Percentiles rank a stretch among this genome's conserved stretches.
Evolutionary conservation across 805 yeast genomes (phyloP).

Genomic region (Saturnispora saitoi): DNA sequence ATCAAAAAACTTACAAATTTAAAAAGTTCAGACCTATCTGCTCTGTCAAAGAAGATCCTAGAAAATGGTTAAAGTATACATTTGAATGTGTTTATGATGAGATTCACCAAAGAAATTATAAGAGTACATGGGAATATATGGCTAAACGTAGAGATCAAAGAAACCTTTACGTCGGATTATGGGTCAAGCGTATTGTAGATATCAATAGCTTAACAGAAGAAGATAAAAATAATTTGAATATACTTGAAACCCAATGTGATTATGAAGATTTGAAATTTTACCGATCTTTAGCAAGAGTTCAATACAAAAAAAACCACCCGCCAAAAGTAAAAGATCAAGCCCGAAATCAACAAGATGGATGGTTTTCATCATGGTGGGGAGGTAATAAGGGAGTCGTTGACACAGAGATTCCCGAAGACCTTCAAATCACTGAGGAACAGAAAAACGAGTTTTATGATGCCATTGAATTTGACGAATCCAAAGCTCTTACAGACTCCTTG

Average conservation of each 20-base stretch:
- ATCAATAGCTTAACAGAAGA: constrained; percentile 25
- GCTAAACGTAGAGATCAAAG: constrained; percentile 65
- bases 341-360: constrained; percentile 34
- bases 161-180: constrained; percentile 53
- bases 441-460: constrained; percentile 85
- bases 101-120: constrained; percentile 69
- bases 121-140: constrained; percentile 86
- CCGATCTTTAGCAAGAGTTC: constrained; percentile 67
- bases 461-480: constrained; percentile 76
- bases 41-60: constrained; percentile 53
- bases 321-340: constrained; percentile 3
- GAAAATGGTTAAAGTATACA: constrained; percentile 75
- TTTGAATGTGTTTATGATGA: constrained; percentile 69
- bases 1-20: constrained; percentile 65
- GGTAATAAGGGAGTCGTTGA: constrained; percentile 14
- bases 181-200: constrained; percentile 46
- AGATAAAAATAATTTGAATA: constrained; percentile 34
- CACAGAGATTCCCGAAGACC: constrained; percentile 18
- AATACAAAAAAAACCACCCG: constrained; percentile 37
- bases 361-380: constrained; percentile 70
- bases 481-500: constrained; percentile 40
- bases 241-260: constrained; percentile 49
- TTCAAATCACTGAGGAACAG: constrained; percentile 75
- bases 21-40: constrained; percentile 58
- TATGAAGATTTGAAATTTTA: constrained; percentile 81